phyloP scores from a whole-genome alignment of 2,329 filamentous ascomycete genomes.

The Pyrenochaeta sp. region DNA sequence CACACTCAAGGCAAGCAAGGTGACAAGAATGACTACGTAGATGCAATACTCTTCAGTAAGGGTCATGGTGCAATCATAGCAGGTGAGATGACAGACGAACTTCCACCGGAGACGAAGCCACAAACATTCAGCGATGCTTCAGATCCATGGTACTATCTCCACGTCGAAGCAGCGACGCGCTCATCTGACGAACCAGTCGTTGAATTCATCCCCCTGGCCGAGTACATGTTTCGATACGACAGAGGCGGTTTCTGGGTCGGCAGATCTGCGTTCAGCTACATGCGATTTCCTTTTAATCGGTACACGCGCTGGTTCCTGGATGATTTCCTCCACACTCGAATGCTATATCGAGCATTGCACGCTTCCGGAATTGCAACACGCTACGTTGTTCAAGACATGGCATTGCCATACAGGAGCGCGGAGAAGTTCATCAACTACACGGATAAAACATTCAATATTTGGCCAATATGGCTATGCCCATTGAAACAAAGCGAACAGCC shows the following conservation, averaged over 20 bases:
- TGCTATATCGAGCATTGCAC: constrained; percentile 72
- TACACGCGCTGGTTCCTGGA: constrained; percentile 69
- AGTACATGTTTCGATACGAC: constrained; percentile 77
- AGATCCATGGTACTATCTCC: constrained; percentile 63
- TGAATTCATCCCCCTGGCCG: constrained; percentile 68
- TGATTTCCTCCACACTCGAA: constrained; percentile 68
- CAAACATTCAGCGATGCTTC: constrained; percentile 53
- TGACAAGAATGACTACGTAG: constrained; percentile 56
- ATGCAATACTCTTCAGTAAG: constrained; percentile 60
- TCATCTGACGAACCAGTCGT: constrained; percentile 42
- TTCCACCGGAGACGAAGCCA: constrained; percentile 36
- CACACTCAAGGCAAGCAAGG: constrained; percentile 47
- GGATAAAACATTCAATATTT: constrained; percentile 52
- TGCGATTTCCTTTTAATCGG: constrained; percentile 70
- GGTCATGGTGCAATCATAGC: constrained; percentile 55
- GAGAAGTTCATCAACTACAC: constrained; percentile 56
- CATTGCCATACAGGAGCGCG: constrained; percentile 54
- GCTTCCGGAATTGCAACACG: constrained; percentile 66
- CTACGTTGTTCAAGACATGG: constrained; percentile 72
- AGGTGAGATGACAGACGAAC: constrained; percentile 53
- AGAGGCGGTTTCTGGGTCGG: constrained; percentile 75
- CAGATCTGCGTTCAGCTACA: constrained; percentile 69
- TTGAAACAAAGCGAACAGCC: constrained; percentile 47
- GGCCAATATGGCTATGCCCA: constrained; percentile 60
- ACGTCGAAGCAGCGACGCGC: constrained; percentile 53